These are phyloP conservation scores for Pyricularia grisea DNA, from an alignment of 2,329 filamentous ascomycete species.

Conservation along the genomic window DNA sequence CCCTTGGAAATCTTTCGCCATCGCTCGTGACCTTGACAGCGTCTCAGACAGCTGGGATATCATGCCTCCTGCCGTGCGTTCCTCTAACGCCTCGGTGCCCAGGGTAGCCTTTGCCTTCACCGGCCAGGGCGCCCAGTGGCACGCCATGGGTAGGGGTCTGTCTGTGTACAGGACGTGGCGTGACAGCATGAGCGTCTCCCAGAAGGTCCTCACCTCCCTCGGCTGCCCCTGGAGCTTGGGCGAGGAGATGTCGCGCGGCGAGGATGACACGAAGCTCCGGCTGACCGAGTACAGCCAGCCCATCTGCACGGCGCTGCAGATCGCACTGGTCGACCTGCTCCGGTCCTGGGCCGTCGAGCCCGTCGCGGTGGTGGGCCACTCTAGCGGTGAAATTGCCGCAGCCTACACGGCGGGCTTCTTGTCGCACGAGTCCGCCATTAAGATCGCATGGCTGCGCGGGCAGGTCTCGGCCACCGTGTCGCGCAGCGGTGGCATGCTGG, in stretches of 20 bases:
- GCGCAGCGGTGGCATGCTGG: constrained; percentile 40
- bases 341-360: constrained; percentile 28
- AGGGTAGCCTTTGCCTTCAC: constrained; percentile 33
- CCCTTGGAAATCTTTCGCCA: neutral
- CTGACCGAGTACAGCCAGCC: constrained; percentile 24
- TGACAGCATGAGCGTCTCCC: constrained; percentile 22
- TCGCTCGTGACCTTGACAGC: neutral
- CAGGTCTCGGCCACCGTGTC: constrained; percentile 7
- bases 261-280: constrained; percentile 8
- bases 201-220: neutral
- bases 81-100: constrained; percentile 12
- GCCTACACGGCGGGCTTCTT: constrained; percentile 52
- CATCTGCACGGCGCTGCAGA: constrained; percentile 26
- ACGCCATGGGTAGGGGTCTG: constrained; percentile 40
- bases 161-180: constrained; percentile 38
- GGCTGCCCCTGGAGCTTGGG: constrained; percentile 27
- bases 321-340: constrained; percentile 31
- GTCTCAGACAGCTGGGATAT: neutral
- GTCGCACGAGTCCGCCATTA: constrained; percentile 37
- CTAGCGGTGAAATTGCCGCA: constrained; percentile 55
- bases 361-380: constrained; percentile 37
- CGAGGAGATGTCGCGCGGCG: constrained; percentile 27
- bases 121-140: constrained; percentile 37
- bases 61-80: constrained; percentile 29
- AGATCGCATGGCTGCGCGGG: constrained; percentile 39